Base-by-base conservation (phyloP, 495 filamentous ascomycete species). In the Neurospora sp. region DNA sequence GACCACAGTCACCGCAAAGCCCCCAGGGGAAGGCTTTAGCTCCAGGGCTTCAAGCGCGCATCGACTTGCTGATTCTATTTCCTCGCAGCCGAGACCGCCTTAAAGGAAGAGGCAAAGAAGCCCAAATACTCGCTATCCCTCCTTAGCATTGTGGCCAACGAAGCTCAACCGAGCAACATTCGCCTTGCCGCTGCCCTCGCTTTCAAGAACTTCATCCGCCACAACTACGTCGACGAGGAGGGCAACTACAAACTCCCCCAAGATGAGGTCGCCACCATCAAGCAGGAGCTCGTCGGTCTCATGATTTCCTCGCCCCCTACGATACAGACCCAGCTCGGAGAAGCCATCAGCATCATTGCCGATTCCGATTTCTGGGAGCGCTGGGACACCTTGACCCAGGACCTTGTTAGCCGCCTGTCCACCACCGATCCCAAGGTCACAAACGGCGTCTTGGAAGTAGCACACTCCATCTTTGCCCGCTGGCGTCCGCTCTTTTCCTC, bases 131-230 rank as follows among this genome's bases (percentile, higher is more conserved):
- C 96, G n/a, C 83, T 97, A 70, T 86, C 88, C 70, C 88, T 99
- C 42, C 89, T 99, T 37, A 92, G 92, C 71, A 94, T 98, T 78
- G 94, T 96, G 70, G 93, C 92, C 27, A 87, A 89, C 74, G 89
- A 89, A 27, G 80, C 84, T 37, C 88, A 89, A 73, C 89, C 91
- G 10, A 81, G 84, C 69, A 94, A 93, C 76, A 93, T 90, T 74
- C 90, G 96, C 37, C 91, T 98, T 61, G 88, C 96, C n/a, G 92
- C 92, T 77, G 93, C 96, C 38, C 86, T 99, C 68, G 96, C 90
- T 84, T 98, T 99, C 87, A 99, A 99, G 84, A 99, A 99, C 83
- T 94, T 95, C 79, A 93, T 99, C 77, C 92, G 90, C 82, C 87
- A 91, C 75, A 96, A 93, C 85, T 98, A 93, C 89, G 91, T 91